Evolutionary conservation across 2,329 filamentous ascomycete genomes (phyloP), one percentile per base, ranked within the genome.

Genomic region (Nemania abortiva): DNA sequence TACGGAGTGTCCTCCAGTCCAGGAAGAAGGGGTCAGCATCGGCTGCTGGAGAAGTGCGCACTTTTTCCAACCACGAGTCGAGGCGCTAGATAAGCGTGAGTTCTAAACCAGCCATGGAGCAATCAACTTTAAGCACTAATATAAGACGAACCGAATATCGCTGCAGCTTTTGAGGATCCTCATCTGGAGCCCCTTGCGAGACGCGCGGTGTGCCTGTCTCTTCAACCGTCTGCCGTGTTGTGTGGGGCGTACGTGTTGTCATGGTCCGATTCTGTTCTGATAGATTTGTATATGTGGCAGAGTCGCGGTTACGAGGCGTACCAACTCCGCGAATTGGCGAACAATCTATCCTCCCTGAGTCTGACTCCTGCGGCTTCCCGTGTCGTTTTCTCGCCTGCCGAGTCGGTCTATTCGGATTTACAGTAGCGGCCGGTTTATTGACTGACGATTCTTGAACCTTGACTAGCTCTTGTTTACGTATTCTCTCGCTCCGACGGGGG

Each of bases 11-110:
- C 53, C 47, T 42, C 47, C 31, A 15, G 53, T 62, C 34, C 31
- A 31, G 18, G 24, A 22, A 47, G 24, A 55, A 47, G 49, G 59
- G 59, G 18, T 55, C 50, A 45, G 39, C 29, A 29, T 52, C 27
- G 2, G 45, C 13, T 52, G 10, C n/a, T 20, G 57, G 47, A 13
- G 57, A 60, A 52, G 10, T 24, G 24, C 56, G 56, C 45, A 60
- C 57, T 60, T 63, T 34, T 54, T 63, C 59, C 9, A 63, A 63
- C 59, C 22, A 63, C 50, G 50, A 55, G 22, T 55, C 50, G 49
- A 55, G 59, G 22, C 49, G 59, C 59, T 63, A 55, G 34, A 55
- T 55, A 47, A 34, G 9, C 22, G 37, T 63, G 34, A 55, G 59
- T 55, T 42, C 24, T 55, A 34, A 62, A 54, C 34, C 52, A 3